Conservation (phyloP, 345 rosid genomes). For the Hibiscus trionum region DNA sequence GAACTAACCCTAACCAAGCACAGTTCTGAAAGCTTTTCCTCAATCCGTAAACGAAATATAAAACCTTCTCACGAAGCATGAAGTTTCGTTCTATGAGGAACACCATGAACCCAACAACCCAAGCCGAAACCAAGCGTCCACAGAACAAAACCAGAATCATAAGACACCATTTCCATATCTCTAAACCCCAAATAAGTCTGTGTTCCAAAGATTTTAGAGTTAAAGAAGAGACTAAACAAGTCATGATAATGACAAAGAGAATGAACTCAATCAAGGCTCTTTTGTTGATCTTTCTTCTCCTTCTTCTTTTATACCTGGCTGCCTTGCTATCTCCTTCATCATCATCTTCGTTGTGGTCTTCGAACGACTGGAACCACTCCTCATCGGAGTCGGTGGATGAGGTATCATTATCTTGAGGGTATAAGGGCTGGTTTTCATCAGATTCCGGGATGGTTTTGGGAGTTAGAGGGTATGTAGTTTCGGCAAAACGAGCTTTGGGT, state of each 20-base stretch:
- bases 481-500: conserved; percentile 44
- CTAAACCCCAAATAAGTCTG: conserved; percentile 17
- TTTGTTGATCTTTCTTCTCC: conserved; percentile 20
- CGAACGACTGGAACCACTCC: conserved; percentile 13
- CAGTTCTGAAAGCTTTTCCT: conserved; percentile 28
- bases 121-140: conserved; percentile 24
- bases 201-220: conserved; percentile 17
- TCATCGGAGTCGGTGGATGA: conserved; percentile 23
- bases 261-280: conserved; percentile 27
- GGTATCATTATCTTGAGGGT: background rate
- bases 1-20: conserved; percentile 22
- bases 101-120: conserved; percentile 23
- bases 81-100: conserved; percentile 23
- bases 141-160: conserved; percentile 28
- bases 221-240: conserved; percentile 30
- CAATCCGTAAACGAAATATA: conserved; percentile 25
- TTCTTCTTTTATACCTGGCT: background rate
- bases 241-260: conserved; percentile 28
- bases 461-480: conserved; percentile 9
- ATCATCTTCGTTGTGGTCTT: conserved; percentile 4
- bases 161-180: conserved; percentile 51
- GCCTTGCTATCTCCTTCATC: background rate
- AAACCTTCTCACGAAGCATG: conserved; percentile 26
- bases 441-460: conserved; percentile 7
- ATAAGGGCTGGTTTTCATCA: background rate